phyloP scores from a whole-genome alignment of 768 basidiomycete species.

The Termitomyces sp. region DNA sequence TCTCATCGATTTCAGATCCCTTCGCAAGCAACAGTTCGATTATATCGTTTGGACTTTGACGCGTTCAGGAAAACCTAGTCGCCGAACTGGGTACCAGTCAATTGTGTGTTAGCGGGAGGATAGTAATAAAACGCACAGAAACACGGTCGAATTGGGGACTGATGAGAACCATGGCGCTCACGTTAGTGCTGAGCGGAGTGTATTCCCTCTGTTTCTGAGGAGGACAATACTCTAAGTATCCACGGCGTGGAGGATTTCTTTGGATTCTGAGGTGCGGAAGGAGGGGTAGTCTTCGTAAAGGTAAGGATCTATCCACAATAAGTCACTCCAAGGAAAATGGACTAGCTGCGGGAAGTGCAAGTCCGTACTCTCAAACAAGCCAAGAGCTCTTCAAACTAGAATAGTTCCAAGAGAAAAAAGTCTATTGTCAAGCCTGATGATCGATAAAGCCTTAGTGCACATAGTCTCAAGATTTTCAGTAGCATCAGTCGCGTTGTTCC shows the following conservation, averaged over 20 bases:
- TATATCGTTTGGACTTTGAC: too few species aligned
- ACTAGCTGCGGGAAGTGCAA: background rate
- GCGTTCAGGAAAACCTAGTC: too few species aligned
- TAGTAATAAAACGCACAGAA: conserved; percentile 30
- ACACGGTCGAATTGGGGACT: conserved; percentile 62
- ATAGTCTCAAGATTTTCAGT: background rate
- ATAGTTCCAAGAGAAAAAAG: background rate
- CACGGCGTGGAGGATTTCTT: conserved; percentile 43
- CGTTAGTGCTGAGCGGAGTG: conserved; percentile 44
- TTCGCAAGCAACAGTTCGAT: too few species aligned
- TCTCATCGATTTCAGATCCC: too few species aligned
- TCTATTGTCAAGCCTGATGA: too few species aligned
- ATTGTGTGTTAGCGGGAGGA: too few species aligned
- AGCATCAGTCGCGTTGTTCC: background rate
- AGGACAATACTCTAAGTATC: conserved; percentile 60
- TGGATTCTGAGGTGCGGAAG: conserved; percentile 50
- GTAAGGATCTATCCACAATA: conserved; percentile 45
- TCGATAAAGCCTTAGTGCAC: too few species aligned
- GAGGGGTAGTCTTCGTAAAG: conserved; percentile 56
- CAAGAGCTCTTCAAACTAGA: conserved; percentile 27
- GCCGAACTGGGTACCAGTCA: too few species aligned
- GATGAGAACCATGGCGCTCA: conserved; percentile 53
- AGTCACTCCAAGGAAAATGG: background rate
- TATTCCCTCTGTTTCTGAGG: conserved; percentile 49
- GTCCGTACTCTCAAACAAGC: conserved; percentile 58